Conservation (phyloP, 768 basidiomycete genomes). For the Russula compacta region DNA sequence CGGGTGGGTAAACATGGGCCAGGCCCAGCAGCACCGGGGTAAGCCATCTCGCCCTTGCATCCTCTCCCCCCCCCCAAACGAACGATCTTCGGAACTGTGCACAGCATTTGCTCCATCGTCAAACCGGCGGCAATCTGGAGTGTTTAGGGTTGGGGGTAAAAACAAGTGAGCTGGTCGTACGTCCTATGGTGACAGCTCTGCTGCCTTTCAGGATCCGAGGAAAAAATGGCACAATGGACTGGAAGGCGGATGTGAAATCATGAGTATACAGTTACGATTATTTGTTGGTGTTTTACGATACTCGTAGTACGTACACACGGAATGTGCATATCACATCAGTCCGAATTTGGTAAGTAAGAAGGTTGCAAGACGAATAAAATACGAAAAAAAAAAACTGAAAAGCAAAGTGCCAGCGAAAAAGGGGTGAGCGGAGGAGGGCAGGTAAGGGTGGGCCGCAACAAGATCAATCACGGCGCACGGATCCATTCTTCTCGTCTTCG, state of each 20-base stretch:
- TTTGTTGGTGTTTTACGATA: conserved; percentile 6
- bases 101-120: conserved; percentile 37
- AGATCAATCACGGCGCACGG: conserved; percentile 32
- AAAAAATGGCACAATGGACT: background rate
- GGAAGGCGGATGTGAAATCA: background rate
- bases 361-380: background rate
- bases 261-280: conserved; percentile 11
- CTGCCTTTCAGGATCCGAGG: too few relatives aligned
- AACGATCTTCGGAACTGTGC: background rate
- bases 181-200: background rate
- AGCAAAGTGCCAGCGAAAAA: background rate
- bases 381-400: background rate
- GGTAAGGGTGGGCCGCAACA: background rate
- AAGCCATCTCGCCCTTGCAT: background rate
- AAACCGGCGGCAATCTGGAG: conserved; percentile 30
- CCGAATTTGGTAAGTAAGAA: background rate
- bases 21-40: conserved; percentile 13
- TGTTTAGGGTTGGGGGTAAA: conserved; percentile 36
- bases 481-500: conserved; percentile 75
- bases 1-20: conserved; percentile 6
- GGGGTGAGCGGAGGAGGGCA: background rate
- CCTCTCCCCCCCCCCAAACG: background rate
- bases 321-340: conserved; percentile 7
- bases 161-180: background rate
- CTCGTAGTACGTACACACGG: conserved; percentile 2